Evolutionary conservation across 768 basidiomycete species (phyloP).

Genomic region (Pulveroboletus sp.): DNA sequence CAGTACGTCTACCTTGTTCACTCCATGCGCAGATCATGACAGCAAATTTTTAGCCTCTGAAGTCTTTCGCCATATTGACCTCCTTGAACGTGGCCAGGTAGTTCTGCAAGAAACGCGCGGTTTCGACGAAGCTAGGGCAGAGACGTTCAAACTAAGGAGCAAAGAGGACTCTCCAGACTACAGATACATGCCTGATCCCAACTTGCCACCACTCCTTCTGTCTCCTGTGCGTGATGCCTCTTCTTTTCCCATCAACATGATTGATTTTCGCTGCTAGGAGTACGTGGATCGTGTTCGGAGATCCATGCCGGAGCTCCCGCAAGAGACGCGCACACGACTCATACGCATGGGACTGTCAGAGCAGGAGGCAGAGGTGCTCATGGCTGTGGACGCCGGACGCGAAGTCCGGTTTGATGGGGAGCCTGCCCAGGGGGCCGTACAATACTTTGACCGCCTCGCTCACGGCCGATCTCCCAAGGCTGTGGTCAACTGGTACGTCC

Average conservation of each 20-base stretch:
- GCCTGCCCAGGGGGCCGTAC: constrained; percentile 51
- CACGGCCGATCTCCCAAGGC: constrained; percentile 58
- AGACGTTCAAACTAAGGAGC: constrained; percentile 78
- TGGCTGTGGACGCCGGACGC: constrained; percentile 64
- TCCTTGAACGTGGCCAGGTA: constrained; percentile 39
- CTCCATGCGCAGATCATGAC: not conserved
- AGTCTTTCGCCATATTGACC: constrained; percentile 70
- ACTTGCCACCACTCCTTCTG: constrained; percentile 72
- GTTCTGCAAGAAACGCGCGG: constrained; percentile 89
- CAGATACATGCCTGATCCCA: constrained; percentile 97
- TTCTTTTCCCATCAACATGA: not conserved
- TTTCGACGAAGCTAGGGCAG: constrained; percentile 76
- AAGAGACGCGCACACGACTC: constrained; percentile 57
- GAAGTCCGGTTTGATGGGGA: constrained; percentile 65
- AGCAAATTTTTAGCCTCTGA: constrained; percentile 62
- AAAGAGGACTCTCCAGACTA: constrained; percentile 98
- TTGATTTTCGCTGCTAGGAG: constrained; percentile 39
- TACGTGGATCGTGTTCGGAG: constrained; percentile 54
- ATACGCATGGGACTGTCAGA: constrained; percentile 50
- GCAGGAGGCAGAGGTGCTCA: constrained; percentile 72
- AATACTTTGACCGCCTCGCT: constrained; percentile 77
- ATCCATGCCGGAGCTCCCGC: constrained; percentile 76
- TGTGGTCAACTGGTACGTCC: constrained; percentile 81
- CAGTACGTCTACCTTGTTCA: constrained; percentile 44
- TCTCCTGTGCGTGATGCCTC: constrained; percentile 41